Base-by-base conservation (phyloP, 495 filamentous ascomycete species). In the Lichina pygmaea region DNA sequence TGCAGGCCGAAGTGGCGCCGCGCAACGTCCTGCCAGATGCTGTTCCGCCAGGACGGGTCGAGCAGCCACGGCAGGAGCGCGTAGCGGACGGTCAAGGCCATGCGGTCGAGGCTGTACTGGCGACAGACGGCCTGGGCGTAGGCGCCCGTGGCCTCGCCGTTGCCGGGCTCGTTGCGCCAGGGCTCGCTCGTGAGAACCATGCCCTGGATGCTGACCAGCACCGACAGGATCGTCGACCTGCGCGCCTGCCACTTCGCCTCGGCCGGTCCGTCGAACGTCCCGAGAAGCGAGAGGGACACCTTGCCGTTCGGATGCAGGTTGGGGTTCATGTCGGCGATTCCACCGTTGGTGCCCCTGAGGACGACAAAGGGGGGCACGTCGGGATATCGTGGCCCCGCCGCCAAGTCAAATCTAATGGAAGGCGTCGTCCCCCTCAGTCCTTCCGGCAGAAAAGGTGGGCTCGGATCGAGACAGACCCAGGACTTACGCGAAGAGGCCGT, bases 151-250 rank as follows among this genome's bases (percentile, higher is more conserved):
- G 34, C 44, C 5, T 39, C 33, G 46, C 69, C 63, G 31, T 54
- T 53, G 10, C 66, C 64, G 0, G 73, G 72, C 49, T 76, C 68
- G 54, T 75, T 77, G 58, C 64, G 66, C 56, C 60, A 68, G 4
- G 73, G 73, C 30, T 67, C 45, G 5, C 65, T 66, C 45, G 62
- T 66, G 45, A 78, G 62, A 36, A 78, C 63, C 71, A 78, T 73
- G 32, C 64, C 61, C 51, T 75, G 72, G 44, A 78, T 66, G 38
- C 64, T 70, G 9, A 77, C 59, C n/a, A 78, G 57, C 16, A 77
- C 56, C 46, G 73, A 67, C 7, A 75, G 58, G 31, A 78, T 54
- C 3, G 71, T 77, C 13, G 66, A 70, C 42, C 61, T 55, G 7
- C 59, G 50, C 0, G 69, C 60, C 15, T 62, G 59, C 73, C 73